These are phyloP conservation scores for Mycocalia duriaeana DNA, from an alignment of 1,284 basidiomycete species.

Conservation along the genomic window DNA sequence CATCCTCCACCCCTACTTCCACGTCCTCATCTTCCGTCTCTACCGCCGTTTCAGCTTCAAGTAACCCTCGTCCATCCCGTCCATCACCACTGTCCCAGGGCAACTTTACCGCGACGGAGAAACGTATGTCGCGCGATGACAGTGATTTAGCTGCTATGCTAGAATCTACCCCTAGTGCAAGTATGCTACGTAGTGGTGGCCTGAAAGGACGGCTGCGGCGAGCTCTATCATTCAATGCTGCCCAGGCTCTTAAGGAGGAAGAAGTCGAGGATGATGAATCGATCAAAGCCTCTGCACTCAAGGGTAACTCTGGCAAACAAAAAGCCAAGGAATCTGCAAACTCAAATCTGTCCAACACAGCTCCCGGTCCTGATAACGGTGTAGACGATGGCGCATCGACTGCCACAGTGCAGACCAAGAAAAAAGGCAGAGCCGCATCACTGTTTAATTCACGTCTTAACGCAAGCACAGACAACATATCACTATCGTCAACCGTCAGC, in stretches of 20 bases:
- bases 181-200: constrained; percentile 53
- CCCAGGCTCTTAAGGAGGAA: constrained; percentile 56
- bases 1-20: constrained; percentile 29
- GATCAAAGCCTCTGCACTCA: constrained; percentile 35
- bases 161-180: constrained; percentile 41
- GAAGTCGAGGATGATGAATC: constrained; percentile 45
- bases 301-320: constrained; percentile 22
- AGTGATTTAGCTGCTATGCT: constrained; percentile 61
- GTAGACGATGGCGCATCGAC: constrained; percentile 39
- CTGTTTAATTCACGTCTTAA: constrained; percentile 91
- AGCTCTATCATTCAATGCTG: constrained; percentile 65
- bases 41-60: constrained; percentile 30
- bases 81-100: constrained; percentile 77
- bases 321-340: constrained; percentile 26
- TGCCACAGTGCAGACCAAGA: constrained; percentile 57
- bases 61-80: constrained; percentile 51
- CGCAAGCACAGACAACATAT: constrained; percentile 95
- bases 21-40: constrained; percentile 31
- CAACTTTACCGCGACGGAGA: constrained; percentile 59
- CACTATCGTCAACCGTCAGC: constrained; percentile 92
- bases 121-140: constrained; percentile 75
- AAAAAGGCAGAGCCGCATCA: constrained; percentile 62
- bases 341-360: constrained; percentile 14
- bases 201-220: constrained; percentile 75
- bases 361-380: constrained; percentile 21